These are phyloP conservation scores for Austroboletus novae-zelandiae DNA, from an alignment of 1,284 basidiomycete species.

Conservation along the genomic window DNA sequence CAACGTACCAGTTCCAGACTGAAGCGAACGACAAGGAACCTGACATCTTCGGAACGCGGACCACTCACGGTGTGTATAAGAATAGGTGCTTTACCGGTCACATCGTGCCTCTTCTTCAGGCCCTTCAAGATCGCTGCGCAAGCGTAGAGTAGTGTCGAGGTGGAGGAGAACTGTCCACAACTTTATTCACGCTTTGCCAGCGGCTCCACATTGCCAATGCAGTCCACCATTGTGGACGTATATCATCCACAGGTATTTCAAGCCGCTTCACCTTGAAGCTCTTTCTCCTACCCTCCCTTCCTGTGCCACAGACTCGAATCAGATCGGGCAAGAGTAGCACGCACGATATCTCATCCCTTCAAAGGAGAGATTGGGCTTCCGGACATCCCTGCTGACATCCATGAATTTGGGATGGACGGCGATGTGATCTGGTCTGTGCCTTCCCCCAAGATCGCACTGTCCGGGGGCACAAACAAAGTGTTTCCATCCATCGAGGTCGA, in stretches of 20 bases:
- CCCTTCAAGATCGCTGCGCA: conserved; percentile 47
- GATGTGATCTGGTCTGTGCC: background rate
- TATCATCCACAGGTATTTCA: background rate
- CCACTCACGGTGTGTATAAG: conserved; percentile 53
- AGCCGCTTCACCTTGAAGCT: background rate
- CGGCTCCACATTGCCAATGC: conserved; percentile 5
- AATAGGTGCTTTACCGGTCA: conserved; percentile 38
- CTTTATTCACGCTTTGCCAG: conserved; percentile 6
- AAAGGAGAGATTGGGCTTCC: conserved; percentile 24
- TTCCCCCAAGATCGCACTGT: background rate
- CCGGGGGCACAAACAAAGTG: conserved; percentile 2
- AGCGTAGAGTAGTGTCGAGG: conserved; percentile 16
- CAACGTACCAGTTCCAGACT: conserved; percentile 27
- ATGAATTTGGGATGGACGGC: background rate
- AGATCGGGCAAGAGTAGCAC: background rate
- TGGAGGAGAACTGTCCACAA: background rate
- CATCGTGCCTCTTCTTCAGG: conserved; percentile 39
- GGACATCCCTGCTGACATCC: conserved; percentile 6
- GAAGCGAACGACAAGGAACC: background rate
- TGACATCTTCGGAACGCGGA: background rate
- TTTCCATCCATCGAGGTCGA: conserved; percentile 19
- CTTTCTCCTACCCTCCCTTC: background rate
- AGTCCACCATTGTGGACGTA: conserved; percentile 10
- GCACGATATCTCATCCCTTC: conserved; percentile 9
- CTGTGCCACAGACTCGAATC: background rate